Evolutionary conservation across 305 asterid genomes (phyloP).

Genomic region (Solanum hybrid): DNA sequence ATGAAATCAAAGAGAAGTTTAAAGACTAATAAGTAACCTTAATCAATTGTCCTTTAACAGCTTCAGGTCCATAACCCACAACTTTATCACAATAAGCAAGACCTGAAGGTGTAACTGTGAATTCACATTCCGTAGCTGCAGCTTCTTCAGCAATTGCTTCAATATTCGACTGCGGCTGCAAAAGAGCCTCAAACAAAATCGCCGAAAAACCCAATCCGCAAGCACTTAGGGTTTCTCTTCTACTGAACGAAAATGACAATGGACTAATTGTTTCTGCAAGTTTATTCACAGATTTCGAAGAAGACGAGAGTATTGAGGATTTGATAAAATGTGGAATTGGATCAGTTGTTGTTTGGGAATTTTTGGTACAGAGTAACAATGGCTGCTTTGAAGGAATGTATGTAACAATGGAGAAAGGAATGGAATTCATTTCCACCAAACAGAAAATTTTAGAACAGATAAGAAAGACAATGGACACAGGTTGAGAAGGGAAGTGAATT

Average conservation of each 20-base stretch:
- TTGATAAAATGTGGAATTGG: neutral
- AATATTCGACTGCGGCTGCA: conserved; percentile 12
- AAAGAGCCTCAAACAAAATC: conserved; percentile 20
- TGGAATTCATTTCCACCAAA: conserved; percentile 25
- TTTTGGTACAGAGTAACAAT: neutral
- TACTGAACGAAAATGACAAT: conserved; percentile 11
- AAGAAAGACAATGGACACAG: neutral
- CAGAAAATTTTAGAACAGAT: neutral
- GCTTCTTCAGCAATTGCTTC: conserved; percentile 24
- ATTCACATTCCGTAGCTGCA: conserved; percentile 32
- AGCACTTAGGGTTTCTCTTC: conserved; percentile 53
- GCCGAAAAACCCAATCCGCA: conserved; percentile 27
- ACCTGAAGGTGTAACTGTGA: conserved; percentile 58
- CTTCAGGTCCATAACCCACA: conserved; percentile 52
- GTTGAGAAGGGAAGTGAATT: neutral
- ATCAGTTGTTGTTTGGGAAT: neutral
- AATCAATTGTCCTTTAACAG: conserved; percentile 73
- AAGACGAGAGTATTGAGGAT: neutral
- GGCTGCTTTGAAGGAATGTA: conserved; percentile 15
- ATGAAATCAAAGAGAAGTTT: neutral
- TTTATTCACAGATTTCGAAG: neutral
- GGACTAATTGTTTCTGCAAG: neutral
- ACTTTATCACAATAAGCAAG: conserved; percentile 71
- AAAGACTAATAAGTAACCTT: conserved; percentile 30
- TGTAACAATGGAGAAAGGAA: conserved; percentile 26